A percentile compares a stretch with the other conserved stretches of the same genome.
phyloP scores from a whole-genome alignment of 2,329 filamentous ascomycete species.

The Coniochaeta sp. region DNA sequence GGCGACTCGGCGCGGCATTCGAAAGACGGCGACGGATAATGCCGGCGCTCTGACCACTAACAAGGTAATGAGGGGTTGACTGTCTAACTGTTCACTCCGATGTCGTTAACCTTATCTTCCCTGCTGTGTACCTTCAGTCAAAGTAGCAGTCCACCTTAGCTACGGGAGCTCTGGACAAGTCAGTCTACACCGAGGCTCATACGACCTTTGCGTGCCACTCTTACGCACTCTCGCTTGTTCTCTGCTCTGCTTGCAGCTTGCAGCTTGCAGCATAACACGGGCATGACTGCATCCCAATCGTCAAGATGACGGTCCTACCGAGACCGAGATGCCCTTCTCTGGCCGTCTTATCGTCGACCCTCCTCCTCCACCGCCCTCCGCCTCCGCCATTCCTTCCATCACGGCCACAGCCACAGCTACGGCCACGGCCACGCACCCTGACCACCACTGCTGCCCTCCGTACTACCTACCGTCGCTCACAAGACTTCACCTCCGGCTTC shows the following conservation, averaged over 20 bases:
- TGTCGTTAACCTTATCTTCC: too few relatives aligned
- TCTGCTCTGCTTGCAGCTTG: not conserved
- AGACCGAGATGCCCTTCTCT: not conserved
- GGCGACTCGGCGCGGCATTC: too few relatives aligned
- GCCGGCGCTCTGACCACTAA: not conserved
- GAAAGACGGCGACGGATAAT: not conserved
- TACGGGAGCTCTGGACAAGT: not conserved
- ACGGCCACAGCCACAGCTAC: too few relatives aligned
- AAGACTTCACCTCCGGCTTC: conserved; percentile 50
- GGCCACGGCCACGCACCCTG: conserved; percentile 7
- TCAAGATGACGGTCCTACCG: conserved; percentile 3
- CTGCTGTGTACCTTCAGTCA: too few relatives aligned
- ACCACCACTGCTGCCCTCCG: conserved; percentile 15
- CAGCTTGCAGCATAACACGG: not conserved
- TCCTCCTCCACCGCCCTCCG: not conserved
- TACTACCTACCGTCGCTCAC: conserved; percentile 29
- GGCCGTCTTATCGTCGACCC: not conserved
- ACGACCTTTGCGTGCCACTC: not conserved
- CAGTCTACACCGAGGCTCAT: not conserved
- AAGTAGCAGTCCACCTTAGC: too few relatives aligned
- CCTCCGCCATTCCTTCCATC: not conserved
- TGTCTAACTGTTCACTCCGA: too few relatives aligned
- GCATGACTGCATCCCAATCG: not conserved
- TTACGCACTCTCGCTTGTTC: too few relatives aligned
- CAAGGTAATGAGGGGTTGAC: not conserved